Percentiles rank a stretch among this genome's conserved stretches.
Conservation (phyloP, 176 grass and related monocot species). For the Zoysia pacifica region DNA sequence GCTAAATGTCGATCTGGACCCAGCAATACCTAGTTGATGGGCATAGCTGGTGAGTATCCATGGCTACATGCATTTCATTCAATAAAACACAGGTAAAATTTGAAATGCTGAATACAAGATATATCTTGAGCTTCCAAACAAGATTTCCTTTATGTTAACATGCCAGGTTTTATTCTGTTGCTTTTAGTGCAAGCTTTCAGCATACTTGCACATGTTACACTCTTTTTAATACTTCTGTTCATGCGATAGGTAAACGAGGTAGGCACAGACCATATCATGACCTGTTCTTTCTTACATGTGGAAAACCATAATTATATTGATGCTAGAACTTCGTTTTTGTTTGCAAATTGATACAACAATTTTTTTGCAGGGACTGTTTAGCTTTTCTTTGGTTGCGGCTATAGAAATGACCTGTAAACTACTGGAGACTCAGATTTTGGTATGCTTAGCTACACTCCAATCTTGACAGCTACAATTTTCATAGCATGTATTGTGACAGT, state of each 20-base stretch:
- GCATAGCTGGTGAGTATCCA: slow-evolving; percentile 57
- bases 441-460: slow-evolving; percentile 38
- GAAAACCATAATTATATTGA: neutral
- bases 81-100: slow-evolving; percentile 3
- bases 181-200: neutral
- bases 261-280: neutral
- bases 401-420: slow-evolving; percentile 54
- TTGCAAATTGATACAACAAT: neutral
- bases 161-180: neutral
- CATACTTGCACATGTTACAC: slow-evolving; percentile 5
- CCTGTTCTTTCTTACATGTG: neutral
- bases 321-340: neutral
- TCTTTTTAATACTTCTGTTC: neutral
- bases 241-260: neutral
- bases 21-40: slow-evolving; percentile 39
- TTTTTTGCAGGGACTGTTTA: slow-evolving; percentile 44
- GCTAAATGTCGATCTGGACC: slow-evolving; percentile 85
- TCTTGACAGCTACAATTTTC: slow-evolving; percentile 19
- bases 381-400: slow-evolving; percentile 38
- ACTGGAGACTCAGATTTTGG: slow-evolving; percentile 59
- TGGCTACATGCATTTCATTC: slow-evolving; percentile 35
- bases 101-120: slow-evolving; percentile 17
- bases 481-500: slow-evolving; percentile 50
- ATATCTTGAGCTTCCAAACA: neutral
- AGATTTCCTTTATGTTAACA: neutral